Base-by-base conservation (phyloP, 169 alveolate genomes). In the Cryptosporidium sp. region DNA sequence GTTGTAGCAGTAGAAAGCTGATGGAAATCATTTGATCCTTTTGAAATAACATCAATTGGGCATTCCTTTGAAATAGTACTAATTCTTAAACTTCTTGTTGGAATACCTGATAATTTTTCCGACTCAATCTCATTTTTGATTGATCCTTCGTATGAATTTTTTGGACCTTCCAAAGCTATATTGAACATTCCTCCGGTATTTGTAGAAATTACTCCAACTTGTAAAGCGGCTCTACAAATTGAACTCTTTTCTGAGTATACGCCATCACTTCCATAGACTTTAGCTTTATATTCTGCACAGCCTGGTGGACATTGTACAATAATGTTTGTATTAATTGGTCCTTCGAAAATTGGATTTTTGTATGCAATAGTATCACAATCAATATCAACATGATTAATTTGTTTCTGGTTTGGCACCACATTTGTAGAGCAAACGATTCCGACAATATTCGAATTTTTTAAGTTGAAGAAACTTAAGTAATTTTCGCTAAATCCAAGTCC, bases 191-290 rank as follows among this genome's bases (percentile, higher is more conserved):
- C 93, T 43, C 98, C 98, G 29, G 93, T 94, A 69, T 71, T 59
- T 23, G 89, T 12, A 43, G 92, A 91, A 67, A 95, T 93, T 37
- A 94, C 94, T 35, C 97, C 98, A 2, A 96, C 92, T 69, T 96
- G 98, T n/a, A 96, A 92, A 23, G 97, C 98, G 8, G 98, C 98
- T 68, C 92, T 92, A 62, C 98, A 96, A 37, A 96, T 94, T 26
- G 97, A 94, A 91, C 97, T 95, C 45, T 86, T 87, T 62, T 95
- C 98, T 45, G 96, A 86, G 84, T 95, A 96, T 18, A 94, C 84
- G 29, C 97, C 97, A 33, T 85, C 93, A 23, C 94, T 93, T 23
- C 98, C 98, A 70, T 93, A 96, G 23, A 95, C 95, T 55, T 84
- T 39, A 18, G 73, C 86, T 61, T 84, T 92, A 43, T 91, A 92